Conservation (phyloP, 2,329 filamentous ascomycete species). For the Lecanicillium sp. region DNA sequence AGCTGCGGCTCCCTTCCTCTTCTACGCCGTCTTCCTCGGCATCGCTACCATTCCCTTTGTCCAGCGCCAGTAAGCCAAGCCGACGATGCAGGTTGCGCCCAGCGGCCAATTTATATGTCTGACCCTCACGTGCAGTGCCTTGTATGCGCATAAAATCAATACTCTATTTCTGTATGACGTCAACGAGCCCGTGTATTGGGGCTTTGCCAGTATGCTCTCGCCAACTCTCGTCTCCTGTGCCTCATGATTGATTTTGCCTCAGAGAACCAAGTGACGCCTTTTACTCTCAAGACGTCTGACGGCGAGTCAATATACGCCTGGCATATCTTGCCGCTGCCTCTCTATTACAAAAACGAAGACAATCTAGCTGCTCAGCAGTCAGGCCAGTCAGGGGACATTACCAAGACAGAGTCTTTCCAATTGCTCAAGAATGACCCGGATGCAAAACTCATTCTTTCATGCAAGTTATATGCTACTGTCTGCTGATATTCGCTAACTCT, state of each 20-base stretch:
- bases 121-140: slow-evolving; percentile 45
- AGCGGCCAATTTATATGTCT: background rate
- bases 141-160: slow-evolving; percentile 80
- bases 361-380: slow-evolving; percentile 47
- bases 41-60: slow-evolving; percentile 62
- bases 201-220: slow-evolving; percentile 63
- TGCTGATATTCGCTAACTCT: slow-evolving; percentile 13
- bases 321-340: slow-evolving; percentile 77
- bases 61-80: slow-evolving; percentile 66
- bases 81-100: background rate
- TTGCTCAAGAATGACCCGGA: slow-evolving; percentile 58
- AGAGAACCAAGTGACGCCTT: slow-evolving; percentile 87
- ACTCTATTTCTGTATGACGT: slow-evolving; percentile 66
- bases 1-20: slow-evolving; percentile 51
- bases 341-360: slow-evolving; percentile 67
- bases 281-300: slow-evolving; percentile 69
- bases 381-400: slow-evolving; percentile 49
- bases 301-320: slow-evolving; percentile 77
- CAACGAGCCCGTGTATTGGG: slow-evolving; percentile 73
- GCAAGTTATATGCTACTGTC: slow-evolving; percentile 32
- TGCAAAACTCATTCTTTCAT: slow-evolving; percentile 58
- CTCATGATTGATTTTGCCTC: slow-evolving; percentile 1
- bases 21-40: slow-evolving; percentile 63
- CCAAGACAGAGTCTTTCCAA: slow-evolving; percentile 50
- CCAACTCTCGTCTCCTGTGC: background rate